A percentile compares a stretch with the other conserved stretches of the same genome.
Evolutionary conservation across 345 rosid genomes (phyloP).

Genomic region (Noccaea bulbosa): DNA sequence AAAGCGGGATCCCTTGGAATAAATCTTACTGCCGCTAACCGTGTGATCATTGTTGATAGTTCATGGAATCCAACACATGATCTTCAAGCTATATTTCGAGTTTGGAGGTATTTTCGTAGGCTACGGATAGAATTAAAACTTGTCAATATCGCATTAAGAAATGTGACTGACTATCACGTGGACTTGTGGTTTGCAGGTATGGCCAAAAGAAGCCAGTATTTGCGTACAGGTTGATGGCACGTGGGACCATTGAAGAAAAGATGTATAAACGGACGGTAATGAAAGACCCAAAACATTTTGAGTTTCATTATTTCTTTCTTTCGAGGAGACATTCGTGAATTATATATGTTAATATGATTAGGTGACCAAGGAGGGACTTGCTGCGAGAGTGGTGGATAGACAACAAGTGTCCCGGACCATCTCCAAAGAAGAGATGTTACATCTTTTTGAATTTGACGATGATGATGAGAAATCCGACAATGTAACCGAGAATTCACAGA

Average conservation of each 20-base stretch:
- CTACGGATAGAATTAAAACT: not conserved
- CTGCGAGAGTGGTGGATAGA: constrained; percentile 99
- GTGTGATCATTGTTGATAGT: constrained; percentile 96
- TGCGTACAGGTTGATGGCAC: constrained; percentile 96
- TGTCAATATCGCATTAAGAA: constrained; percentile 1
- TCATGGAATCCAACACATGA: constrained; percentile 99
- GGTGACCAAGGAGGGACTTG: constrained; percentile 99
- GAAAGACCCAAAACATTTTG: constrained; percentile 19
- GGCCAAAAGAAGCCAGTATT: constrained; percentile 98
- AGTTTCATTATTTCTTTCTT: constrained; percentile 6
- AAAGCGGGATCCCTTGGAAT: constrained; percentile 99
- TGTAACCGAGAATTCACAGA: constrained; percentile 52
- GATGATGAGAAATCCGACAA: constrained; percentile 81
- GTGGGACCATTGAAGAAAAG: constrained; percentile 98
- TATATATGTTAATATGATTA: constrained; percentile 46
- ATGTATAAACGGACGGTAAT: constrained; percentile 97
- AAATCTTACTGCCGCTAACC: constrained; percentile 97
- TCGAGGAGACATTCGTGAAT: constrained; percentile 20
- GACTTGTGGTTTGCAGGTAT: constrained; percentile 61
- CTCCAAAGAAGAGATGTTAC: constrained; percentile 98
- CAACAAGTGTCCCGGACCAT: constrained; percentile 96
- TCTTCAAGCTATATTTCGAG: constrained; percentile 98
- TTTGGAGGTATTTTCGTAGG: constrained; percentile 77
- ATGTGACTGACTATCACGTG: constrained; percentile 17
- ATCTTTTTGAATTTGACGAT: constrained; percentile 95